These are phyloP conservation scores for Fusarium sp. DNA, from an alignment of 2,329 filamentous ascomycete genomes.

Conservation along the genomic window DNA sequence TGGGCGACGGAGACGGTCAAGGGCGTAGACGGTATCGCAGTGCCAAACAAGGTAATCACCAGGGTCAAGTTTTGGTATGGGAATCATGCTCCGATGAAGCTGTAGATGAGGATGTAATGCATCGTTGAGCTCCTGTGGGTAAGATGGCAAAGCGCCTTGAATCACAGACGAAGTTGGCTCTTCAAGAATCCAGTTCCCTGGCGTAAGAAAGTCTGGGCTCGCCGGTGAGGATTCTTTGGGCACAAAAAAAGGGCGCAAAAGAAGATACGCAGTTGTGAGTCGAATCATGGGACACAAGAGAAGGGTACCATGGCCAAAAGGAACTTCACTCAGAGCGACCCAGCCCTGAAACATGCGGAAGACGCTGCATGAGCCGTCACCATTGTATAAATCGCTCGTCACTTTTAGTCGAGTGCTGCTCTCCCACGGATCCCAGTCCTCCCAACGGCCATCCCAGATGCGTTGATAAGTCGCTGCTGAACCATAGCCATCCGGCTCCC, in stretches of 20 bases:
- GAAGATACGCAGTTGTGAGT: slow-evolving; percentile 77
- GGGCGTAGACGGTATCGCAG: slow-evolving; percentile 75
- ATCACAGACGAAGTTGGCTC: slow-evolving; percentile 60
- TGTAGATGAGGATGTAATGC: slow-evolving; percentile 75
- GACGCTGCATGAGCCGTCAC: slow-evolving; percentile 76
- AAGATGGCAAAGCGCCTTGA: slow-evolving; percentile 75
- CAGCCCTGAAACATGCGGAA: slow-evolving; percentile 85
- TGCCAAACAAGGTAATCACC: slow-evolving; percentile 83
- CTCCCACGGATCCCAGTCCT: slow-evolving; percentile 81
- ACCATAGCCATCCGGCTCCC: slow-evolving; percentile 72
- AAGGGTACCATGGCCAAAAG: slow-evolving; percentile 74
- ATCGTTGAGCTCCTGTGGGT: slow-evolving; percentile 73
- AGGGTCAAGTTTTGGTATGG: slow-evolving; percentile 73
- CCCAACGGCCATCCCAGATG: slow-evolving; percentile 77
- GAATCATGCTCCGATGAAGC: slow-evolving; percentile 72
- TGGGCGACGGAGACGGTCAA: slow-evolving; percentile 61
- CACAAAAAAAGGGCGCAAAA: slow-evolving; percentile 79
- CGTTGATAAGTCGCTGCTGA: slow-evolving; percentile 69
- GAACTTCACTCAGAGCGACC: slow-evolving; percentile 73
- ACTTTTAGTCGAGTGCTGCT: slow-evolving; percentile 71
- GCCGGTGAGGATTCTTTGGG: slow-evolving; percentile 52
- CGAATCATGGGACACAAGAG: slow-evolving; percentile 77
- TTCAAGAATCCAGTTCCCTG: slow-evolving; percentile 67
- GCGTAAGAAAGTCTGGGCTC: slow-evolving; percentile 52
- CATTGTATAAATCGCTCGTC: slow-evolving; percentile 76